Conservation (phyloP, 2,329 filamentous ascomycete species). For the Juglanconis juglandina region DNA sequence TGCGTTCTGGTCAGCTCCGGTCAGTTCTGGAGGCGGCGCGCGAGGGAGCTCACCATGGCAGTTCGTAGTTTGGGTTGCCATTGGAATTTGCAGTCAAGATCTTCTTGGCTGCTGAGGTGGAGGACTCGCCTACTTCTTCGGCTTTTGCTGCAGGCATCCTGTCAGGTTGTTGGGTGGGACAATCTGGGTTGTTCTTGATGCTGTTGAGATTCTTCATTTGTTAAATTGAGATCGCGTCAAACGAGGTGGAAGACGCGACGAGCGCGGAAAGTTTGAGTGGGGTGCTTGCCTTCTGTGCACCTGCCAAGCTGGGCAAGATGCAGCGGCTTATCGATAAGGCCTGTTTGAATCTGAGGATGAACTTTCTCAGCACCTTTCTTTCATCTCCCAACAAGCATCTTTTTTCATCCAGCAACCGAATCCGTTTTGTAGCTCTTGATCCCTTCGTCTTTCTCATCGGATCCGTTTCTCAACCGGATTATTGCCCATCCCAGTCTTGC, state of each 20-base stretch:
- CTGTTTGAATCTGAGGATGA: neutral
- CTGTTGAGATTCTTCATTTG: neutral
- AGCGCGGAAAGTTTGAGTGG: constrained; percentile 7
- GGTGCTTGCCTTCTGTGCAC: neutral
- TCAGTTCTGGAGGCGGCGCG: constrained; percentile 9
- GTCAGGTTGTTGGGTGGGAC: neutral
- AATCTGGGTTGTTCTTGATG: neutral
- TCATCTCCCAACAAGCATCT: too few relatives aligned
- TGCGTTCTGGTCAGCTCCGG: constrained; percentile 34
- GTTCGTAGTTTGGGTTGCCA: constrained; percentile 61
- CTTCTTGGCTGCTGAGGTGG: constrained; percentile 56
- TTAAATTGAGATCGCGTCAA: constrained; percentile 18
- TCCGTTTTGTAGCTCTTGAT: too few relatives aligned
- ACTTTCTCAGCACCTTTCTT: too few relatives aligned
- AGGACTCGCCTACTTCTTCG: constrained; percentile 58
- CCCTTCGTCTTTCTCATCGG: too few relatives aligned
- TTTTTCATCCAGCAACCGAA: too few relatives aligned
- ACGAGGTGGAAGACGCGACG: constrained; percentile 14
- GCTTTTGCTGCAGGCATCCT: constrained; percentile 48
- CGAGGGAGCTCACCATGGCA: constrained; percentile 63
- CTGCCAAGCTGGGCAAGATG: neutral
- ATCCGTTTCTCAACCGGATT: too few relatives aligned
- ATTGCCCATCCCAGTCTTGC: too few relatives aligned
- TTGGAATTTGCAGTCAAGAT: constrained; percentile 48
- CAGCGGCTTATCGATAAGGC: neutral